These are phyloP conservation scores for Candida gorgasii DNA, from an alignment of 805 yeast species.

Conservation along the genomic window DNA sequence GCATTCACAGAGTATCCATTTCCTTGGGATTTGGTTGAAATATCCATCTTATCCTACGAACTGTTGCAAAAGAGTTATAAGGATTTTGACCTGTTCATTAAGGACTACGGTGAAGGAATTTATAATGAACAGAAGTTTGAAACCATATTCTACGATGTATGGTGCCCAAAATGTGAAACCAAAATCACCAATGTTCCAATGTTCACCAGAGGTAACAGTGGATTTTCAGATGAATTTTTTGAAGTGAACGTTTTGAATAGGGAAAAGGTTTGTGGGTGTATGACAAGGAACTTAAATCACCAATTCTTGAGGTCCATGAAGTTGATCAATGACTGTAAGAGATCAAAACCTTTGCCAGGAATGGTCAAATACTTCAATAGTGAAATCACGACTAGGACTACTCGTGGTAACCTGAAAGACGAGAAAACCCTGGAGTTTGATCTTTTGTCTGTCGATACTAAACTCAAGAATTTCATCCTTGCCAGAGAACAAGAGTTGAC, in stretches of 20 bases:
- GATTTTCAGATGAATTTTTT: constrained; percentile 4
- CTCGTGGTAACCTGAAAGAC: neutral
- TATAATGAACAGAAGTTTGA: neutral
- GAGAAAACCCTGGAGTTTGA: too few species aligned
- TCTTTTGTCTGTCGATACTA: neutral
- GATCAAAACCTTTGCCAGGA: neutral
- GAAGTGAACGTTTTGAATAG: neutral
- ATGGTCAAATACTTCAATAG: neutral
- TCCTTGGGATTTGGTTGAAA: neutral
- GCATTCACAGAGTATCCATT: neutral
- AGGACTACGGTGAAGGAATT: neutral
- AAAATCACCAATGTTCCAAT: neutral
- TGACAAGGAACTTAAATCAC: neutral
- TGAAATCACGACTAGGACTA: neutral
- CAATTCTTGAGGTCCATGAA: constrained; percentile 3
- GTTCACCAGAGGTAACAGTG: neutral
- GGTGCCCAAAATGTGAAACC: neutral
- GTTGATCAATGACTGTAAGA: neutral
- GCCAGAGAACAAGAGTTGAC: neutral
- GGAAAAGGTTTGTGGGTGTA: neutral
- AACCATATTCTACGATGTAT: neutral
- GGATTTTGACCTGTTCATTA: neutral
- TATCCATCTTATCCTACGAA: neutral
- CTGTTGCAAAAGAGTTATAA: too few species aligned
- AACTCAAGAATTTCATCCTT: neutral